Evolutionary conservation across 2,329 filamentous ascomycete genomes (phyloP), one percentile per base, ranked within the genome.

Genomic region (Trichoderma sp.): DNA sequence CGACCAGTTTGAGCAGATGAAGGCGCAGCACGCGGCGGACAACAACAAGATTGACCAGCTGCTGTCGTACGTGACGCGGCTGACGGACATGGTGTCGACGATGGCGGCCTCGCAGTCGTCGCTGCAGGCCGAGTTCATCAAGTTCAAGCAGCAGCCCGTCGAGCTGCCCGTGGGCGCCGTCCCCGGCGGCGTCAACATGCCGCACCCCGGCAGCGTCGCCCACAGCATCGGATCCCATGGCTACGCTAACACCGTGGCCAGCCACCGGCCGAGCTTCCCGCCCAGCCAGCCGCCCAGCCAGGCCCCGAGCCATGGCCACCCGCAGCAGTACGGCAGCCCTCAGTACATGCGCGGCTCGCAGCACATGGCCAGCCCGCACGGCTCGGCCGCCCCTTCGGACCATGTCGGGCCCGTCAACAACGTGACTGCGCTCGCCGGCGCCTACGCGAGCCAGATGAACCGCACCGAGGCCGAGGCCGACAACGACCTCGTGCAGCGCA

Each of bases 41-140:
- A 79, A 77, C 61, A 79, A 81, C 69, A 93, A 93, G 82, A 89
- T 93, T 65, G 86, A 90, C 62, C 85, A 91, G 71, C 82, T 94
- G n/a, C 83, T 88, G 7, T 82, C 83, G 15, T 83, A 91, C 34
- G 87, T 92, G 5, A 84, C 83, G 39, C 84, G 85, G 26, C 81
- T 93, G 65, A 85, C 88, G 3, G 86, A 89, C 68, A 91, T 88
- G 51, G 83, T 94, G 26, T 85, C 87, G 45, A 84, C 84, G 14
- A 88, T 94, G 88, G 88, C 88, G 5, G 78, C 85, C 5, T 83
- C 85, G 1, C 90, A 93, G 76, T 78, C 84, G 4, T 84, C 90
- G 63, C 87, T 92, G 69, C 90, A 93, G 74, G 83, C 83, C 48
- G 84, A 85, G 69, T 81, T 88, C 64, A 76, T 88, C 59, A 87